Evolutionary conservation across 2,329 filamentous ascomycete genomes (phyloP).

Genomic region (Monilinia aucupariae): DNA sequence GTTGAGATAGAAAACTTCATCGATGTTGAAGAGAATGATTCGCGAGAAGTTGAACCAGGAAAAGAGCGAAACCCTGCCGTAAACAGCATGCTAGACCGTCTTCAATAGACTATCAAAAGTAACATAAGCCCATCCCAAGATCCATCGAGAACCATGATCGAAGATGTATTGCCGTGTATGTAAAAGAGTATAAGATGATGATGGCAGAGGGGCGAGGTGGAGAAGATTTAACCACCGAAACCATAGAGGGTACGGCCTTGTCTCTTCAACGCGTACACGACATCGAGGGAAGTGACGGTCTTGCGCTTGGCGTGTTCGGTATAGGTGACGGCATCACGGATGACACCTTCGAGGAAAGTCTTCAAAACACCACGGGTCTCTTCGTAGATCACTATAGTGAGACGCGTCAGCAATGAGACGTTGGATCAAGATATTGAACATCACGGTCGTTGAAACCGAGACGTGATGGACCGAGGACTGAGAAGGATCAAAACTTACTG

Average conservation of each 20-base stretch:
- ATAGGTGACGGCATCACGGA: slow-evolving; percentile 46
- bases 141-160: slow-evolving; percentile 25
- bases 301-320: slow-evolving; percentile 73
- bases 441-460: slow-evolving; percentile 49
- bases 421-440: slow-evolving; percentile 42
- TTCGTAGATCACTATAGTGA: slow-evolving; percentile 65
- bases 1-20: slow-evolving; percentile 20
- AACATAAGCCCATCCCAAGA: slow-evolving; percentile 27
- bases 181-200: slow-evolving; percentile 50
- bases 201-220: neutral
- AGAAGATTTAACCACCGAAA: slow-evolving; percentile 53
- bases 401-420: slow-evolving; percentile 43
- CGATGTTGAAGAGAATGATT: slow-evolving; percentile 22
- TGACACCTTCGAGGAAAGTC: slow-evolving; percentile 78
- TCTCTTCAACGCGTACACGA: slow-evolving; percentile 61
- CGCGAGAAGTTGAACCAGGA: slow-evolving; percentile 18
- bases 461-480: slow-evolving; percentile 47
- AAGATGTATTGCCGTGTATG: slow-evolving; percentile 32
- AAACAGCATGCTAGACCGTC: slow-evolving; percentile 38
- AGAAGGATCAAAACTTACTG: slow-evolving; percentile 50
- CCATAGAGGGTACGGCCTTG: slow-evolving; percentile 63
- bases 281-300: slow-evolving; percentile 62
- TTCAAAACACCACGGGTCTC: slow-evolving; percentile 79
- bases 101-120: slow-evolving; percentile 36
- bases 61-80: slow-evolving; percentile 35